Evolutionary conservation across 129 eudicot species (phyloP).

Genomic region (Glebionis coronaria): DNA sequence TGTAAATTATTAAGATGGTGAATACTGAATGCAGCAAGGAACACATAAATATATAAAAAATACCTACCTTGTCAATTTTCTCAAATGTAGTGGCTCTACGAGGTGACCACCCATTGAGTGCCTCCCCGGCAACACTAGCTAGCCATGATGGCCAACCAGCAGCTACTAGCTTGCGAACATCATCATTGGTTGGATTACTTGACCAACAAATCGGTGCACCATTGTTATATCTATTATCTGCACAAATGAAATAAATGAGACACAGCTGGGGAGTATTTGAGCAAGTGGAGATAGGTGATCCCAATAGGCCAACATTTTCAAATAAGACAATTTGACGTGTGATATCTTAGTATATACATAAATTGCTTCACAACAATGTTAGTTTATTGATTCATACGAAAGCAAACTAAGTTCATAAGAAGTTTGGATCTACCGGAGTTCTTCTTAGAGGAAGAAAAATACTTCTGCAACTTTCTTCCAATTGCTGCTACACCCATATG

Average conservation of each 20-base stretch:
- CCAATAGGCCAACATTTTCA: no score
- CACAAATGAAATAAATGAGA: neutral
- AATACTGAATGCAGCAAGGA: neutral
- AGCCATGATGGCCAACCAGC: slow-evolving; percentile 15
- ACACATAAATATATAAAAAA: neutral
- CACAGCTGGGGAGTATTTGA: neutral
- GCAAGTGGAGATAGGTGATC: no score
- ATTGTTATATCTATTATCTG: neutral
- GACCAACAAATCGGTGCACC: neutral
- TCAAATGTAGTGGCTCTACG: neutral
- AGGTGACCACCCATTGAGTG: slow-evolving; percentile 12
- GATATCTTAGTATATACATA: no score
- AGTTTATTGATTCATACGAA: no score
- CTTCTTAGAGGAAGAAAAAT: neutral
- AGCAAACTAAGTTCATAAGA: no score
- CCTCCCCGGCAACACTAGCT: neutral
- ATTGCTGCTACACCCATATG: neutral
- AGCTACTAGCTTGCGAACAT: slow-evolving; percentile 5
- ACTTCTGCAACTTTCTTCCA: slow-evolving; percentile 13
- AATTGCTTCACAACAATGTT: no score
- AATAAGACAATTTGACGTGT: no score
- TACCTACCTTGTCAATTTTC: neutral
- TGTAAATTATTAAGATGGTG: neutral
- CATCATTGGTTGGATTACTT: neutral
- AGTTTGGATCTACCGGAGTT: neutral